Base-by-base conservation (phyloP, 495 filamentous ascomycete species). In the Neurospora sp. region DNA sequence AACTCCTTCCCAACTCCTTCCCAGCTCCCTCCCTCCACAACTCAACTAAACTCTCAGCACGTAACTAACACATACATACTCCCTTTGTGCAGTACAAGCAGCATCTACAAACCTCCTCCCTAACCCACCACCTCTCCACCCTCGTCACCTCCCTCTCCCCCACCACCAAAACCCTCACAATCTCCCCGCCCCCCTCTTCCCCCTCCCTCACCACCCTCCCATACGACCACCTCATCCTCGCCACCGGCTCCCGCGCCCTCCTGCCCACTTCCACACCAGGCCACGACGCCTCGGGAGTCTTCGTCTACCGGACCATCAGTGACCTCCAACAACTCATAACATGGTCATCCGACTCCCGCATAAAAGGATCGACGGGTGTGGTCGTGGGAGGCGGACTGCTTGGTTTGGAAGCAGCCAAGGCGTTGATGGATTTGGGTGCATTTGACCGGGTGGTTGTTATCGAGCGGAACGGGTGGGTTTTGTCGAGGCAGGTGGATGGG, bases 311-410 rank as follows among this genome's bases (percentile, higher is more conserved):
- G 20, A 97, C 93, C 0, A 94, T 97, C 71, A 88, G 90, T 3
- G 95, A 98, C 78, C 83, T 98, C 9, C 87, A 22, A 77, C 88
- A 87, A 20, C 85, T 98, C 6, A 98, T 98, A 42, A 83, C 86
- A 3, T 97, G 92, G 76, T 88, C 93, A 0, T 81, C 83, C 6
- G 77, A 81, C 3, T 87, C 89, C 68, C 92, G 89, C 74, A 59
- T 59, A 5, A 59, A 31, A 6, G 94, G 92, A 37, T 86, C 88
- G 20, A 87, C 86, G 5, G 95, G 92, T 1, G 89, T 89, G 3
- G 93, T 96, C 1, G 94, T 98, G 14, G 95, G 95, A n/a, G 95
- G 95, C 41, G 95, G 95, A 1, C 77, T 98, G 38, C 84, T 98
- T 0, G 95, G 95, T 0, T 87, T 98, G 0, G 95, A 98, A 85